These are phyloP conservation scores for Melastoma malabathricum DNA, from an alignment of 345 rosid genomes.

Conservation along the genomic window DNA sequence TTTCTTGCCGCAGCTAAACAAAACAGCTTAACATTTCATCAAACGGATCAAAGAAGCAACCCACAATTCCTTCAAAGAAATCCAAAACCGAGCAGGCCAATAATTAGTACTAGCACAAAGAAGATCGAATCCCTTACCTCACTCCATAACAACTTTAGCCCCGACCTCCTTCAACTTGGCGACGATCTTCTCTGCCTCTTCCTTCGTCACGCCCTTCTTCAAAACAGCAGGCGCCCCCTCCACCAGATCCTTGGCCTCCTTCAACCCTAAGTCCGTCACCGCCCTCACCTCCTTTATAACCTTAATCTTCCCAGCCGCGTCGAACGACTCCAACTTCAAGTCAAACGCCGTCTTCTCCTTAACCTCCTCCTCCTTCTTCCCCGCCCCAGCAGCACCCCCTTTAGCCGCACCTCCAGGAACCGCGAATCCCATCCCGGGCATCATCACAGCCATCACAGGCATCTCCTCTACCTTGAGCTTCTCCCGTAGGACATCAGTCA, in stretches of 20 bases:
- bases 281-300: conserved; percentile 89
- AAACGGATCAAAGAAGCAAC: no score
- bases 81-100: no score
- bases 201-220: conserved; percentile 85
- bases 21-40: no score
- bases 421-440: conserved; percentile 77
- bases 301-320: conserved; percentile 61
- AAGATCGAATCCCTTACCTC: conserved; percentile 17
- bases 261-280: conserved; percentile 70
- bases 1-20: no score
- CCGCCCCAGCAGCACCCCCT: conserved; percentile 17
- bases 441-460: conserved; percentile 83
- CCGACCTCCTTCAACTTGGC: conserved; percentile 77
- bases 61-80: no score
- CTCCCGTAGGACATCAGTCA: conserved; percentile 50
- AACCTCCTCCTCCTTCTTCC: conserved; percentile 38
- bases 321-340: conserved; percentile 71
- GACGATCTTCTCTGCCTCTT: conserved; percentile 76
- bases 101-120: no score
- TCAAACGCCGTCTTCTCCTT: conserved; percentile 59
- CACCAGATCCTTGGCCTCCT: conserved; percentile 95
- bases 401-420: conserved; percentile 6
- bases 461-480: conserved; percentile 48
- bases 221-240: conserved; percentile 75
- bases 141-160: conserved; percentile 77